Percentiles rank a stretch among this genome's conserved stretches.
These are phyloP conservation scores for Sporothrix brunneoviolacea DNA, from an alignment of 2,329 filamentous ascomycete species.

Conservation along the genomic window DNA sequence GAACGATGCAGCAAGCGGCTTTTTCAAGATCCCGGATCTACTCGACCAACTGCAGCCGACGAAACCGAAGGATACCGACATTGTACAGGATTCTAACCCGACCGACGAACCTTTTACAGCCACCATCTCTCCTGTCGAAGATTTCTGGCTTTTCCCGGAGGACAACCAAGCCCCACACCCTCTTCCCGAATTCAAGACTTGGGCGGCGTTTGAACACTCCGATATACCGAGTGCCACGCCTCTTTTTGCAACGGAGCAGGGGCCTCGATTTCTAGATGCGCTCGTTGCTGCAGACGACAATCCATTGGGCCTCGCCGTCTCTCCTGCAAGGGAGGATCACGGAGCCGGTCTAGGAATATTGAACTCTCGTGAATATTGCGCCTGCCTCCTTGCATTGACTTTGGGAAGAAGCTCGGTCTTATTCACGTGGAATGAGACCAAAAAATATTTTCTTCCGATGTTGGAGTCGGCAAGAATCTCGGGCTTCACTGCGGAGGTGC, in stretches of 20 bases:
- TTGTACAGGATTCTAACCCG: not conserved
- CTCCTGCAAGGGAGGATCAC: not conserved
- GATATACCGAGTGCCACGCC: slow-evolving; percentile 30
- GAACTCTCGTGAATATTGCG: slow-evolving; percentile 42
- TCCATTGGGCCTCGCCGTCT: slow-evolving; percentile 24
- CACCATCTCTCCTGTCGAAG: slow-evolving; percentile 19
- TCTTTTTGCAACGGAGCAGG: slow-evolving; percentile 62
- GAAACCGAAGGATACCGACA: not conserved
- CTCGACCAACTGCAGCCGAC: slow-evolving; percentile 17
- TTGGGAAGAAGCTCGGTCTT: slow-evolving; percentile 67
- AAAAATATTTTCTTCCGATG: slow-evolving; percentile 45
- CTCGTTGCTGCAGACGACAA: slow-evolving; percentile 40
- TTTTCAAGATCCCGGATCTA: slow-evolving; percentile 37
- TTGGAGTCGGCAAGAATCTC: slow-evolving; percentile 44
- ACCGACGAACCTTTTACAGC: not conserved
- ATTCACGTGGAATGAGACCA: slow-evolving; percentile 53
- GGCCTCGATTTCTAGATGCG: slow-evolving; percentile 59
- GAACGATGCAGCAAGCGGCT: slow-evolving; percentile 23
- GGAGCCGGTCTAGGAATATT: slow-evolving; percentile 30
- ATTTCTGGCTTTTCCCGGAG: slow-evolving; percentile 44
- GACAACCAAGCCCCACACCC: slow-evolving; percentile 21
- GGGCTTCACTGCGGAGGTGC: slow-evolving; percentile 46
- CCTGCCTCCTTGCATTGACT: slow-evolving; percentile 58
- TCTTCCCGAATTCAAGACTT: slow-evolving; percentile 50
- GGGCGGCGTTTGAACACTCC: slow-evolving; percentile 57